Base-by-base conservation (phyloP, 23 red algal species). In the Gracilaria vermiculophylla region DNA sequence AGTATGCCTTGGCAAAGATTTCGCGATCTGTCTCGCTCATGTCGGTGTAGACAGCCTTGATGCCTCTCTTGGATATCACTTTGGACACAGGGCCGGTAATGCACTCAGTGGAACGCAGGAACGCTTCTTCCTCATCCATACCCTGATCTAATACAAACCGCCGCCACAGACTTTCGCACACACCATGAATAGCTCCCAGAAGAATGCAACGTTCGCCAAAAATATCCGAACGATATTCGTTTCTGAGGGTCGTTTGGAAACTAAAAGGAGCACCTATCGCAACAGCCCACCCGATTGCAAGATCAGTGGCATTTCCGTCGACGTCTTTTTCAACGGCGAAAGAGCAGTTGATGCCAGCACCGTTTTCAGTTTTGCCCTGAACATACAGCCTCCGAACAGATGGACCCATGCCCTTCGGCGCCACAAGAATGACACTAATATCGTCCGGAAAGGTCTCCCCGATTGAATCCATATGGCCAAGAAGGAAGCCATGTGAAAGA, bases 401-500 rank as follows among this genome's bases (percentile, higher is more conserved):
- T 43, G 96, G 96, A 15, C 96, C 96, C 96, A 98, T 98, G 58
- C 96, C 96, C 78, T 98, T 98, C 33, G 96, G 96, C 3, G 96
- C 96, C 15, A 98, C 96, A 42, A 98, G 80, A 81, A 98, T 95
- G 67, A 98, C 96, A 48, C 76, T 92, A 14, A 98, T 90, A 53
- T 98, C 89, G 11, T 83, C 37, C 8, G 92, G 88, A 55, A 98
- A 98, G 3, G 58, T 73, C 48, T 94, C 93, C 0, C 96, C 96
- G 43, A 95, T 92, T 1, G 92, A 81, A 64, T 98, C 96, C 96
- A 98, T 75, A 70, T 98, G 90, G 17, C 96, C 96, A 42, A 98
- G 50, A 60, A 98, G 74, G 79, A 98, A 98, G 0, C 96, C 96
- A 82, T 98, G 96, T 39, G 92, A 95, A 33, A 98, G 69, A 29